These are phyloP conservation scores for Irpex sp. DNA, from an alignment of 1,284 basidiomycete species.

Conservation along the genomic window DNA sequence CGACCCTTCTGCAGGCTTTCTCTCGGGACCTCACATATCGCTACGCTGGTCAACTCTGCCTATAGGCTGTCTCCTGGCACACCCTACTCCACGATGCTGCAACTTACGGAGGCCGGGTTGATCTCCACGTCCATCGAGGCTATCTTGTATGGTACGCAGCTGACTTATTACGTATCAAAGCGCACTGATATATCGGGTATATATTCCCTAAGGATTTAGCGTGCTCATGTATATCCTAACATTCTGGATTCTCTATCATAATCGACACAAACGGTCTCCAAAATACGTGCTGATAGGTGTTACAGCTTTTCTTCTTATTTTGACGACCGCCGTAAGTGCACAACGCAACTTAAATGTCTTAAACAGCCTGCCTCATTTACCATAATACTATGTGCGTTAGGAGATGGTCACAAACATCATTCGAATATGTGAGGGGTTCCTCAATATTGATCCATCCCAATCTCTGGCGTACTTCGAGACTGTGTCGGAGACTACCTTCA, in stretches of 20 bases:
- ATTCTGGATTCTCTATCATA: constrained; percentile 32
- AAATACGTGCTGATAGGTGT: constrained; percentile 25
- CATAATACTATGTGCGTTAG: constrained; percentile 15
- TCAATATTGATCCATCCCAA: constrained; percentile 12
- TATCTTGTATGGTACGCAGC: constrained; percentile 31
- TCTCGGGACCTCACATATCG: no score
- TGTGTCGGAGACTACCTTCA: constrained; percentile 34
- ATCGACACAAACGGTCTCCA: constrained; percentile 20
- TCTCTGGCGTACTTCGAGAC: constrained; percentile 31
- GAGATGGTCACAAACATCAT: constrained; percentile 32
- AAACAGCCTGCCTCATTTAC: background rate
- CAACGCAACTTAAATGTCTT: no score
- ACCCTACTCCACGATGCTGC: constrained; percentile 7
- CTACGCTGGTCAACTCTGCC: no score
- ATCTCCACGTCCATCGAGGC: constrained; percentile 33
- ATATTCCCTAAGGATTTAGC: constrained; percentile 28
- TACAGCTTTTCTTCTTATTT: constrained; percentile 25
- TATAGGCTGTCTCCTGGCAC: no score
- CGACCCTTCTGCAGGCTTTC: no score
- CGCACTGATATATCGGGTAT: background rate
- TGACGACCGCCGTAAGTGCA: constrained; percentile 31
- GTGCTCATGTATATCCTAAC: constrained; percentile 34
- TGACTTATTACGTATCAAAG: background rate
- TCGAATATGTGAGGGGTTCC: constrained; percentile 26
- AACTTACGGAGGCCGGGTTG: constrained; percentile 27